A percentile compares a stretch with the other conserved stretches of the same genome.
Evolutionary conservation across 768 basidiomycete genomes (phyloP).

Genomic region (Podaxis sp.): DNA sequence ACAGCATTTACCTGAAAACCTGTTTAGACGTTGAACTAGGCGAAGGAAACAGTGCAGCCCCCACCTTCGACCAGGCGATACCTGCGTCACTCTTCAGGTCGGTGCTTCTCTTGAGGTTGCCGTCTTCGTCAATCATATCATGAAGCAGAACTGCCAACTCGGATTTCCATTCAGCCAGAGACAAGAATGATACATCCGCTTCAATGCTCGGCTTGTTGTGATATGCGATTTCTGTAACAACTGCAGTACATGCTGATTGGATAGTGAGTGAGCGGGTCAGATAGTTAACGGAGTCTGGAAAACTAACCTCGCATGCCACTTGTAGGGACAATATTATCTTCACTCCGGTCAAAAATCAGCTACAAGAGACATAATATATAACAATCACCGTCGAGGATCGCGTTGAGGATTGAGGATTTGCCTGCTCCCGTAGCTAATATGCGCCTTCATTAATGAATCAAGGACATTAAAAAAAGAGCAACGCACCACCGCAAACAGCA

Average conservation of each 20-base stretch:
- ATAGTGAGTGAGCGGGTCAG: not conserved
- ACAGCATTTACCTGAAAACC: conserved; percentile 51
- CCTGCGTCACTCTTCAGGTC: conserved; percentile 59
- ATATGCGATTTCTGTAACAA: conserved; percentile 58
- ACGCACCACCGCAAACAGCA: conserved; percentile 59
- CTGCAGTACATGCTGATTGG: conserved; percentile 57
- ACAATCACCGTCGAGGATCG: conserved; percentile 49
- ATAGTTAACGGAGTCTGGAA: not conserved
- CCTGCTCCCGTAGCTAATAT: conserved; percentile 53
- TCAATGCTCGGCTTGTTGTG: conserved; percentile 52
- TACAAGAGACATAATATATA: not conserved
- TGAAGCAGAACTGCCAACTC: conserved; percentile 51
- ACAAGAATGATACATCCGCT: conserved; percentile 56
- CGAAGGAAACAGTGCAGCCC: not conserved
- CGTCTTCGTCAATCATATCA: conserved; percentile 58
- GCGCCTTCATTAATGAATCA: not conserved
- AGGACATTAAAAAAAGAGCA: not conserved
- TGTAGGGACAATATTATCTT: conserved; percentile 61
- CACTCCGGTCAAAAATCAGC: conserved; percentile 1
- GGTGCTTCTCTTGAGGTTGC: conserved; percentile 44
- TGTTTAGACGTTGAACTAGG: not conserved
- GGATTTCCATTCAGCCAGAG: conserved; percentile 50
- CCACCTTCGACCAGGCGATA: conserved; percentile 57
- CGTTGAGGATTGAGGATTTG: conserved; percentile 59
- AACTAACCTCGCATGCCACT: conserved; percentile 57